A percentile compares a stretch with the other conserved stretches of the same genome.
phyloP scores from a whole-genome alignment of 164 flowering plant genomes.

The Liriodendron chinense region DNA sequence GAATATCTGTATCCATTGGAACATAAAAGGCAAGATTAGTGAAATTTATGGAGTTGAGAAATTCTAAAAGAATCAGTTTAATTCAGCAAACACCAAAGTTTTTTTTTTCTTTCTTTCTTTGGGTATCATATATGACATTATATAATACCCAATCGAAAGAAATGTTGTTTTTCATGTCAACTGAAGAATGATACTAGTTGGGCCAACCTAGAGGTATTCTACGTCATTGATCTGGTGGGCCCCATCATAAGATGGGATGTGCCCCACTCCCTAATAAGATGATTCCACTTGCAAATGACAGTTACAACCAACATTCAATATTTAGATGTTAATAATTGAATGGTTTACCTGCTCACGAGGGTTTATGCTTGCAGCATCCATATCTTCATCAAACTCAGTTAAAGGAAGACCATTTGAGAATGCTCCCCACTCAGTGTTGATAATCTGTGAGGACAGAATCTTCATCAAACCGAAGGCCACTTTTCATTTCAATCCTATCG shows the following conservation, averaged over 20 bases:
- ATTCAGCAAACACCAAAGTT: not conserved
- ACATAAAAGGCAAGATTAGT: not conserved
- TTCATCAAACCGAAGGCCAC: not conserved
- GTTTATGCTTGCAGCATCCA: conserved; percentile 87
- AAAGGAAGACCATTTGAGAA: conserved; percentile 74
- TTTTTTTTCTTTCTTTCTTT: too few species aligned
- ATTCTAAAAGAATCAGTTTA: not conserved
- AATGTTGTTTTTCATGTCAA: too few species aligned
- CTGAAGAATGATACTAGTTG: too few species aligned
- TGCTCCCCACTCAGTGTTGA: conserved; percentile 93
- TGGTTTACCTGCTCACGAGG: conserved; percentile 79
- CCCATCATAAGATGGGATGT: too few species aligned
- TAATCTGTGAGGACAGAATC: conserved; percentile 41
- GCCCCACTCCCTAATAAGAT: too few species aligned
- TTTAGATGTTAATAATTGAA: not conserved
- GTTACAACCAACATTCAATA: not conserved
- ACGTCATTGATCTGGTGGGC: too few species aligned
- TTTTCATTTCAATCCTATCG: not conserved
- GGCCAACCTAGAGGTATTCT: too few species aligned
- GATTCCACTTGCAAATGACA: not conserved
- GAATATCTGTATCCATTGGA: conserved; percentile 43
- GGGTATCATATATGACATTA: too few species aligned
- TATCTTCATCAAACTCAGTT: conserved; percentile 63
- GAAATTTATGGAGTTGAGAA: not conserved
- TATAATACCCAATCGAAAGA: too few species aligned